These are phyloP conservation scores for Oryza longistaminata DNA, from an alignment of 176 grass and related monocot genomes.

Conservation along the genomic window DNA sequence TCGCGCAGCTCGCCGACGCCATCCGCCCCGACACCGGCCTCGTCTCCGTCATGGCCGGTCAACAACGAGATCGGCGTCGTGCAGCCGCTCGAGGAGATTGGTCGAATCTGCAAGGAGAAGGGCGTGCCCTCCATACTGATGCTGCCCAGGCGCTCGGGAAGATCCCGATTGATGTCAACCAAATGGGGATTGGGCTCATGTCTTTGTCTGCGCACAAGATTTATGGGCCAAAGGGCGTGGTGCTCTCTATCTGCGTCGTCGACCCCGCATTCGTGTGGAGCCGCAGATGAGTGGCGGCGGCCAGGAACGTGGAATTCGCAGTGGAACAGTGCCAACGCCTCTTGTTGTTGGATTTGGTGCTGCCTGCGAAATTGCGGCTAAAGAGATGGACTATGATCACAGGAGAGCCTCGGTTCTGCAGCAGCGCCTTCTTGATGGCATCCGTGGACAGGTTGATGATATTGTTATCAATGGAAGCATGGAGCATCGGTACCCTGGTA, in stretches of 20 bases:
- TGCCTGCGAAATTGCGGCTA: constrained; percentile 71
- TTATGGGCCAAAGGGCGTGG: constrained; percentile 91
- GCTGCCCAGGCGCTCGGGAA: constrained; percentile 83
- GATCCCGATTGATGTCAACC: constrained; percentile 73
- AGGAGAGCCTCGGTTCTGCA: constrained; percentile 40
- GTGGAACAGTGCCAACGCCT: constrained; percentile 81
- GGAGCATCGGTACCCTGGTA: constrained; percentile 88
- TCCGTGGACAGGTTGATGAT: constrained; percentile 59
- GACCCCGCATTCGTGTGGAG: constrained; percentile 83
- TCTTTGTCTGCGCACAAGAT: constrained; percentile 90
- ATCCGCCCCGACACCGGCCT: constrained; percentile 83
- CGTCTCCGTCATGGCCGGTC: constrained; percentile 91
- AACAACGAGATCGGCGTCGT: constrained; percentile 97
- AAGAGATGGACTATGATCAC: constrained; percentile 89
- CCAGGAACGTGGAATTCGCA: constrained; percentile 90
- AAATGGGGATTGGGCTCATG: constrained; percentile 90
- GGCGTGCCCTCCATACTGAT: constrained; percentile 84
- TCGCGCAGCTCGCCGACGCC: constrained; percentile 56
- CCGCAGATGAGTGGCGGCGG: constrained; percentile 94
- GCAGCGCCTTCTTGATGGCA: constrained; percentile 68
- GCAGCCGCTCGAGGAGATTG: constrained; percentile 86
- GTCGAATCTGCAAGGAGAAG: constrained; percentile 74
- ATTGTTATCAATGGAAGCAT: constrained; percentile 89
- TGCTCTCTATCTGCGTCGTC: constrained; percentile 81
- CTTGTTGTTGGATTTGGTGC: constrained; percentile 85